These are phyloP conservation scores for Arthroderma sp. DNA, from an alignment of 2,329 filamentous ascomycete species.

Conservation along the genomic window DNA sequence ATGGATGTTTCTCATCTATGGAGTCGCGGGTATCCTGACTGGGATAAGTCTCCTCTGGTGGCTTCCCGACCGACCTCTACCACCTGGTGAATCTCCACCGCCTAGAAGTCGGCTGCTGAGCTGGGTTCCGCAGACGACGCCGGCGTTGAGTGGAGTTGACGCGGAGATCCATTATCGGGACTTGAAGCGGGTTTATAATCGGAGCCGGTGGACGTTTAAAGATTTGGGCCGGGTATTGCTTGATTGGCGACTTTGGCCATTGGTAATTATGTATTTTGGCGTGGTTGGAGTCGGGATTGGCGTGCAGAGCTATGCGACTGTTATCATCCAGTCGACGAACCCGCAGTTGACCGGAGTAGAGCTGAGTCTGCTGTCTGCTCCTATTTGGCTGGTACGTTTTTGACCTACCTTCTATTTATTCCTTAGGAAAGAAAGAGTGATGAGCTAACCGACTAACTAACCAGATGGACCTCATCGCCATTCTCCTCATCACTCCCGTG, in stretches of 20 bases:
- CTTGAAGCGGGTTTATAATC: constrained; percentile 65
- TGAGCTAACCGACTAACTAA: neutral
- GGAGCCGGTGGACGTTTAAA: constrained; percentile 55
- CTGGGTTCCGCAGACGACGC: constrained; percentile 55
- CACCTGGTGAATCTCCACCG: neutral
- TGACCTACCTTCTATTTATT: neutral
- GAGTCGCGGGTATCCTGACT: constrained; percentile 58
- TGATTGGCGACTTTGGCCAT: constrained; percentile 80
- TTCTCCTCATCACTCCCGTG: constrained; percentile 70
- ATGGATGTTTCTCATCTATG: constrained; percentile 78
- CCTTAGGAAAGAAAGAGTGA: constrained; percentile 1
- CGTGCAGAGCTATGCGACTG: constrained; percentile 72
- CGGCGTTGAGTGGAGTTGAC: constrained; percentile 64
- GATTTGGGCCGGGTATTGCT: constrained; percentile 59
- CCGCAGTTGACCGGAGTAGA: constrained; percentile 58
- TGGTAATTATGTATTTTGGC: constrained; percentile 86
- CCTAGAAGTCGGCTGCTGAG: constrained; percentile 10
- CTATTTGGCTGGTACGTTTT: constrained; percentile 71
- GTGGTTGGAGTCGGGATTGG: constrained; percentile 88
- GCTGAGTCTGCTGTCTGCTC: constrained; percentile 71
- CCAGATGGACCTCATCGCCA: constrained; percentile 76
- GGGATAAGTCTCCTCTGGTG: constrained; percentile 72
- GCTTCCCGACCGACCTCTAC: constrained; percentile 56
- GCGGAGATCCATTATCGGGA: constrained; percentile 73
- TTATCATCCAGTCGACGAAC: constrained; percentile 73